A percentile compares a stretch with the other conserved stretches of the same genome.
phyloP scores from a whole-genome alignment of 2,329 filamentous ascomycete species.

The Raffaelea deltoideospora region DNA sequence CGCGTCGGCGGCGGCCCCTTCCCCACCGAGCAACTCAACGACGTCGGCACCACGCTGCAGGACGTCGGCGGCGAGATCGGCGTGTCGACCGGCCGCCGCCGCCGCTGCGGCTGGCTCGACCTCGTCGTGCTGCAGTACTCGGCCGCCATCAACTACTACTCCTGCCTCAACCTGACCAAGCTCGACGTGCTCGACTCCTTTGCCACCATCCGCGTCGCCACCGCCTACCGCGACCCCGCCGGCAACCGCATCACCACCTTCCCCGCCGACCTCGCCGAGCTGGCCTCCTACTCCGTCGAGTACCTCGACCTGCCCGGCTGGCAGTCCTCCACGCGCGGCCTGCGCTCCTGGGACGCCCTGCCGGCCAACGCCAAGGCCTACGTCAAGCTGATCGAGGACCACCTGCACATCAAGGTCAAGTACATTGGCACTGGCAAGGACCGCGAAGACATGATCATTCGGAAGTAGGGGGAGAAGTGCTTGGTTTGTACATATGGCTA shows the following conservation, averaged over 20 bases:
- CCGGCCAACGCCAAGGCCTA: constrained; percentile 51
- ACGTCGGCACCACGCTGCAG: constrained; percentile 23
- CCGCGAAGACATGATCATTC: constrained; percentile 45
- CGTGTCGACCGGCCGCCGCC: constrained; percentile 36
- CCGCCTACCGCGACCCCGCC: constrained; percentile 45
- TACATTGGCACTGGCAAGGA: constrained; percentile 54
- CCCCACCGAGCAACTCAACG: constrained; percentile 36
- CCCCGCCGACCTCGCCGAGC: constrained; percentile 38
- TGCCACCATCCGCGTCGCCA: constrained; percentile 56
- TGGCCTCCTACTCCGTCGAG: constrained; percentile 40
- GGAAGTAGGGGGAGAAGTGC: background rate
- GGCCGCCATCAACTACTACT: constrained; percentile 33
- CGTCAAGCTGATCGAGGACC: constrained; percentile 49
- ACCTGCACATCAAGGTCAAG: constrained; percentile 44
- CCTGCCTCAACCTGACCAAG: constrained; percentile 42
- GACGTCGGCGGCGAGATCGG: constrained; percentile 13
- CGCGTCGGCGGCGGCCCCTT: constrained; percentile 44
- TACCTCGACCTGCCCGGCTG: constrained; percentile 58
- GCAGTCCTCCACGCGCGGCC: constrained; percentile 46
- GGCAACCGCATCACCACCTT: constrained; percentile 41
- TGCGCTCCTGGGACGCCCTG: constrained; percentile 45
- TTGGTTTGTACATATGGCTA: too few species aligned
- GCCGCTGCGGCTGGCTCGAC: constrained; percentile 45
- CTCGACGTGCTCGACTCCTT: constrained; percentile 61
- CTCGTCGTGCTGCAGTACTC: constrained; percentile 54